A percentile compares a stretch with the other conserved stretches of the same genome.
Evolutionary conservation across 2,329 filamentous ascomycete genomes (phyloP).

Genomic region (Sclerotinia nivalis): DNA sequence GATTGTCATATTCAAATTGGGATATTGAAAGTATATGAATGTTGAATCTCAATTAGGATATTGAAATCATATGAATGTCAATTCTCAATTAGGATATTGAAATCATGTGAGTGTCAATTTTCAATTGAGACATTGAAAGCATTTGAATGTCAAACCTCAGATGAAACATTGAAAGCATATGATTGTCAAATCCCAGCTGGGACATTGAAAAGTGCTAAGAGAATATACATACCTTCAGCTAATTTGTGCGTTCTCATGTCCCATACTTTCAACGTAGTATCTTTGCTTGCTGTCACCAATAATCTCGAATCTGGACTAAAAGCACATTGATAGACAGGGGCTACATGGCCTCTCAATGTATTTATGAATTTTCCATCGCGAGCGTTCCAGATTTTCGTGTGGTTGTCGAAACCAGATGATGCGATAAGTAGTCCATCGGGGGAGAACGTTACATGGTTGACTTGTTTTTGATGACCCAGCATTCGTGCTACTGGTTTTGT

Average conservation of each 20-base stretch:
- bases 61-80: not conserved
- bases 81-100: not conserved
- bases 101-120: no score
- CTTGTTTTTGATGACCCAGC: slow-evolving; percentile 93
- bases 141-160: not conserved
- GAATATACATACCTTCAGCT: slow-evolving; percentile 46
- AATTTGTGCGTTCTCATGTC: slow-evolving; percentile 84
- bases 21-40: not conserved
- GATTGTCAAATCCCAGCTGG: not conserved
- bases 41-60: not conserved
- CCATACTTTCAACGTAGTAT: slow-evolving; percentile 91
- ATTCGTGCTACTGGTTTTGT: slow-evolving; percentile 86
- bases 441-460: slow-evolving; percentile 94
- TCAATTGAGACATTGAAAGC: no score
- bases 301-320: slow-evolving; percentile 93
- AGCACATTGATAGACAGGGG: slow-evolving; percentile 86
- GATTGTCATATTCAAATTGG: not conserved
- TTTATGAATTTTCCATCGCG: slow-evolving; percentile 76
- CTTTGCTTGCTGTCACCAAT: slow-evolving; percentile 83
- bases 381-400: slow-evolving; percentile 88
- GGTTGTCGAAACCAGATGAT: slow-evolving; percentile 89
- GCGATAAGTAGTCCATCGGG: slow-evolving; percentile 87
- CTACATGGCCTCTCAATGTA: slow-evolving; percentile 85
- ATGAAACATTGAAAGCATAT: not conserved
- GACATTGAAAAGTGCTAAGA: not conserved